These are phyloP conservation scores for Aspergillus floridensis DNA, from an alignment of 2,329 filamentous ascomycete genomes.

Conservation along the genomic window DNA sequence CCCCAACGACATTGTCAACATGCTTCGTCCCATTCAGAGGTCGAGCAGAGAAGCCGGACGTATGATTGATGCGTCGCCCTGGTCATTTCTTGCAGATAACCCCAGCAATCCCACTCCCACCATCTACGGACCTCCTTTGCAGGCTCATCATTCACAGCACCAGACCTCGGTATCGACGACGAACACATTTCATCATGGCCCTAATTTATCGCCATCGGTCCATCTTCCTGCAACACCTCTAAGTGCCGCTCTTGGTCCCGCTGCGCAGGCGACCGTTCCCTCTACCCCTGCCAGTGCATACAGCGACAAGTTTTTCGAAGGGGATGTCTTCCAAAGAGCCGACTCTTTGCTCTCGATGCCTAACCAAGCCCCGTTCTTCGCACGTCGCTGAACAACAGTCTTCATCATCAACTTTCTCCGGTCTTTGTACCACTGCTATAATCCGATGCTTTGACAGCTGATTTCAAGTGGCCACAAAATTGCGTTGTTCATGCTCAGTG, in stretches of 20 bases:
- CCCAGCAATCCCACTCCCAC: slow-evolving; percentile 30
- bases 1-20: slow-evolving; percentile 65
- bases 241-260: slow-evolving; percentile 83
- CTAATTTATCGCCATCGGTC: slow-evolving; percentile 46
- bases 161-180: slow-evolving; percentile 32
- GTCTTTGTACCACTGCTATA: slow-evolving; percentile 20
- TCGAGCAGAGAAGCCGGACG: slow-evolving; percentile 76
- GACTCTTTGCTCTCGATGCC: slow-evolving; percentile 48
- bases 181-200: slow-evolving; percentile 24
- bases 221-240: slow-evolving; percentile 80
- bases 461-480: neutral
- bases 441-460: neutral
- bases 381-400: slow-evolving; percentile 37
- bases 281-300: slow-evolving; percentile 53
- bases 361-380: slow-evolving; percentile 42
- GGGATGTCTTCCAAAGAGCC: slow-evolving; percentile 50
- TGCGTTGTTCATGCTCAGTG: neutral
- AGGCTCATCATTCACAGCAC: slow-evolving; percentile 32
- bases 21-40: slow-evolving; percentile 77
- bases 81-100: slow-evolving; percentile 55
- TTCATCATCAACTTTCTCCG: slow-evolving; percentile 36
- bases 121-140: slow-evolving; percentile 38
- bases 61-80: slow-evolving; percentile 65
- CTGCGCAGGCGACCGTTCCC: slow-evolving; percentile 84
- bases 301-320: slow-evolving; percentile 49